These are phyloP conservation scores for Zea luxurians DNA, from an alignment of 176 grass and related monocot genomes.

Conservation along the genomic window DNA sequence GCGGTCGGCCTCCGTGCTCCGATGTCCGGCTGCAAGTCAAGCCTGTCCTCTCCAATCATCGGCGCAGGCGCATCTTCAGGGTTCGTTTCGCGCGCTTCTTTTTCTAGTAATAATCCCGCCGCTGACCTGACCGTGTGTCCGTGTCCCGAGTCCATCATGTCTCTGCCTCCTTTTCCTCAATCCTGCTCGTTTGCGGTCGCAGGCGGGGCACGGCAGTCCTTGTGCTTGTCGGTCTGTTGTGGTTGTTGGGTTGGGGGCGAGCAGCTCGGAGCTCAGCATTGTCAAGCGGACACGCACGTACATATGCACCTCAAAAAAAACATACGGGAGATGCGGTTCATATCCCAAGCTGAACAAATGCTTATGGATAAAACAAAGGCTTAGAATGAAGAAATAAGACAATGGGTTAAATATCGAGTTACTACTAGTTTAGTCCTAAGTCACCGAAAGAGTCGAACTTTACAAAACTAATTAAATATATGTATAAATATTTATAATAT, in stretches of 20 bases:
- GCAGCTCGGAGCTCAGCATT: too few relatives aligned
- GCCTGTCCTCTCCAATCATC: slow-evolving; percentile 12
- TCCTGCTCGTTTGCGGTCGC: not conserved
- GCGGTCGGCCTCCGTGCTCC: not conserved
- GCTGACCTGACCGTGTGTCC: not conserved
- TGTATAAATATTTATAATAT: too few relatives aligned
- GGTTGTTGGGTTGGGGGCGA: not conserved
- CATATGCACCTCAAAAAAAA: too few relatives aligned
- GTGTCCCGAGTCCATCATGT: not conserved
- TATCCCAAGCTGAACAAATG: not conserved
- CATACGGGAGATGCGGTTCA: too few relatives aligned
- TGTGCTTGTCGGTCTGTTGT: not conserved
- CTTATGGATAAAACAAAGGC: not conserved
- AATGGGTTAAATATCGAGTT: not conserved
- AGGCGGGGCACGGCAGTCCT: not conserved
- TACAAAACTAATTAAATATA: too few relatives aligned
- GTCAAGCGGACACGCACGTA: not conserved
- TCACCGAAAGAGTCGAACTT: too few relatives aligned
- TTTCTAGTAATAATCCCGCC: not conserved
- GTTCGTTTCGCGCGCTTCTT: not conserved
- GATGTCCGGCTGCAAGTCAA: not conserved
- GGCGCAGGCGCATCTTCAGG: not conserved
- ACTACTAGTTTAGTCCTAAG: not conserved
- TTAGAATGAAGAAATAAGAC: not conserved
- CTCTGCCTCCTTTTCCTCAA: not conserved